Percentiles rank a stretch among this genome's conserved stretches.
These are phyloP conservation scores for Candida silvatica DNA, from an alignment of 805 yeast genomes.

Conservation along the genomic window DNA sequence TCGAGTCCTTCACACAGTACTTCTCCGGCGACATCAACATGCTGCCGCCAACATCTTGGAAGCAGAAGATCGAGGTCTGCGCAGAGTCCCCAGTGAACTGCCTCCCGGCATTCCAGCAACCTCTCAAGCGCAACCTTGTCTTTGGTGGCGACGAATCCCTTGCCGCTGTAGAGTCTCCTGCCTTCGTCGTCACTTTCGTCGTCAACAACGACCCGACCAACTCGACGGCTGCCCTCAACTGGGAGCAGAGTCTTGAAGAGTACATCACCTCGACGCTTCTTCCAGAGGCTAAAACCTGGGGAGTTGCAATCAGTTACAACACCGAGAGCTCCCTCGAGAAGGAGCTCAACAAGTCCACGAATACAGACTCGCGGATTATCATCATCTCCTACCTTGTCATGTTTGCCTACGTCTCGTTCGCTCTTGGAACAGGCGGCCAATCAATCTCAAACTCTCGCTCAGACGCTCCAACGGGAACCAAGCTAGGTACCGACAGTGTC, in stretches of 20 bases:
- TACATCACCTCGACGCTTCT: slow-evolving; percentile 36
- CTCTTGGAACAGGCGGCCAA: slow-evolving; percentile 46
- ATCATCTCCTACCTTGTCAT: slow-evolving; percentile 70
- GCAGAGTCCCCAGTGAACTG: slow-evolving; percentile 81
- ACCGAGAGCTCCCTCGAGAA: slow-evolving; percentile 80
- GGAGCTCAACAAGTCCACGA: slow-evolving; percentile 75
- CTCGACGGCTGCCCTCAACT: slow-evolving; percentile 36
- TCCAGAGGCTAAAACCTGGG: slow-evolving; percentile 38
- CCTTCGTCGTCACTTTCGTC: slow-evolving; percentile 71
- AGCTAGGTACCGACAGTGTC: slow-evolving; percentile 2
- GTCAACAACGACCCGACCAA: slow-evolving; percentile 49
- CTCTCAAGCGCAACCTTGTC: slow-evolving; percentile 61
- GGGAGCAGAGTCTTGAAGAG: slow-evolving; percentile 66
- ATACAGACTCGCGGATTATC: slow-evolving; percentile 67
- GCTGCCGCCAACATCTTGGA: slow-evolving; percentile 48
- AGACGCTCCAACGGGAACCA: background rate
- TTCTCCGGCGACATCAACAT: slow-evolving; percentile 54
- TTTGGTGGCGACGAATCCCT: slow-evolving; percentile 49
- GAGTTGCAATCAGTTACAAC: slow-evolving; percentile 60
- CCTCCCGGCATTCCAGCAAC: slow-evolving; percentile 86
- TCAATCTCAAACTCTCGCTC: background rate
- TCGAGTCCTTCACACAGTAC: slow-evolving; percentile 86
- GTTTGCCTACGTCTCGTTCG: slow-evolving; percentile 83
- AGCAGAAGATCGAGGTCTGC: slow-evolving; percentile 44
- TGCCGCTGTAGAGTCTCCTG: slow-evolving; percentile 46